Percentiles rank a stretch among this genome's conserved stretches.
These are phyloP conservation scores for Tetradesmus obliquus DNA, from an alignment of 139 green algal species.

Conservation along the genomic window DNA sequence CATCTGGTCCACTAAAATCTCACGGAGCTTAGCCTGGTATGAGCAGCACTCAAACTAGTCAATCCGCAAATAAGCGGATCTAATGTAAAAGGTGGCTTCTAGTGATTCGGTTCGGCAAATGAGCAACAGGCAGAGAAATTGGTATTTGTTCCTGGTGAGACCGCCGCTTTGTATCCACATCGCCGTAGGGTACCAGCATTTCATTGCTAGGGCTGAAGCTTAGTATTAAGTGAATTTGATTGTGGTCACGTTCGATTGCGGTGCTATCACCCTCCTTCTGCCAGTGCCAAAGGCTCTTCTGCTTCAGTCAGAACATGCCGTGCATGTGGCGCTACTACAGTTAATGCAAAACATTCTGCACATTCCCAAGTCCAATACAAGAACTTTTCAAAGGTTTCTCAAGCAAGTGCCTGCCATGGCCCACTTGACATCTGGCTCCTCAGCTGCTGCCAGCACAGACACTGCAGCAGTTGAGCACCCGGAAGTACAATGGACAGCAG, in stretches of 20 bases:
- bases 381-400: background rate
- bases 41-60: background rate
- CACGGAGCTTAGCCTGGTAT: background rate
- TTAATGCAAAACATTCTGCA: background rate
- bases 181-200: background rate
- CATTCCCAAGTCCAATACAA: background rate
- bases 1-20: constrained; percentile 12
- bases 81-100: background rate
- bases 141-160: background rate
- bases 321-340: background rate
- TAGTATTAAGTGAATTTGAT: too few relatives aligned
- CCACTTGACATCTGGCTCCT: background rate
- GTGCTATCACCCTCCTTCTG: background rate
- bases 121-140: background rate
- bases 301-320: background rate
- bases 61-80: background rate
- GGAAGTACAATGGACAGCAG: constrained; percentile 45
- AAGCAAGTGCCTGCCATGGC: background rate
- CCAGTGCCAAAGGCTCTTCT: background rate
- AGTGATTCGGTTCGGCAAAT: background rate
- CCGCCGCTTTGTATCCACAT: background rate
- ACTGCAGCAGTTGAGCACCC: background rate
- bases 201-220: too few relatives aligned
- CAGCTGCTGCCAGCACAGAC: background rate
- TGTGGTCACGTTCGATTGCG: background rate